A percentile compares a stretch with the other conserved stretches of the same genome.
Conservation (phyloP, 768 basidiomycete species). For the Cubamyces lactineus region DNA sequence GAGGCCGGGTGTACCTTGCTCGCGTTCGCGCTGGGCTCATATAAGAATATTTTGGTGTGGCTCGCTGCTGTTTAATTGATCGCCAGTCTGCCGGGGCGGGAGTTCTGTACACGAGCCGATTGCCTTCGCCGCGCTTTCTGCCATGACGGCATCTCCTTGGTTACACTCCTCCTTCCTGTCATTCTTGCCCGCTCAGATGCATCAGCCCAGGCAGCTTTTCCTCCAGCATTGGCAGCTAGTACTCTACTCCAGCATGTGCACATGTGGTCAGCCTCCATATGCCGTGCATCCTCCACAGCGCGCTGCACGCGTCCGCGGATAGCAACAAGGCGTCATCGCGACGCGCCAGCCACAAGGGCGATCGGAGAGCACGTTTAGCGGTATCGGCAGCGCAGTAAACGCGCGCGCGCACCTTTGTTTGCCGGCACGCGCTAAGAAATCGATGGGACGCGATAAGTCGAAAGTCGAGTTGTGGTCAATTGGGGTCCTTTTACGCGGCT, state of each 20-base stretch:
- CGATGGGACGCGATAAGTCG: slow-evolving; percentile 3
- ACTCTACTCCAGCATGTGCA: not conserved
- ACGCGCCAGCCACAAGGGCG: not conserved
- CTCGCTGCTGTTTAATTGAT: slow-evolving; percentile 2
- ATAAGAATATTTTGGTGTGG: not conserved
- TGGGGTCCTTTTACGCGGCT: too few species aligned
- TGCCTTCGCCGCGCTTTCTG: not conserved
- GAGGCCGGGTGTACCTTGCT: slow-evolving; percentile 5
- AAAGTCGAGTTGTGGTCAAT: too few species aligned
- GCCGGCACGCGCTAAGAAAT: slow-evolving; percentile 1
- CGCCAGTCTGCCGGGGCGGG: slow-evolving; percentile 12
- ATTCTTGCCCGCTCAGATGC: too few species aligned
- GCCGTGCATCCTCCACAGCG: too few species aligned
- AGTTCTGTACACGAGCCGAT: not conserved
- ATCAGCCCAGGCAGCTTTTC: not conserved
- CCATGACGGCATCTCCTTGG: slow-evolving; percentile 10
- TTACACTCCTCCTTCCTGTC: not conserved
- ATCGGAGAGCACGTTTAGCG: too few species aligned
- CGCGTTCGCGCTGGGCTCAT: not conserved
- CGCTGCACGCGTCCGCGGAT: too few species aligned
- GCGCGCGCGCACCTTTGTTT: not conserved
- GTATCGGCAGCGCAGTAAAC: slow-evolving; percentile 2
- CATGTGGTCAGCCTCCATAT: too few species aligned
- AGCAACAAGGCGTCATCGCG: not conserved
- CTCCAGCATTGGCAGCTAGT: not conserved